A percentile compares a stretch with the other conserved stretches of the same genome.
Evolutionary conservation across 1,284 basidiomycete species (phyloP).

Genomic region (Moesziomyces globuligerus): DNA sequence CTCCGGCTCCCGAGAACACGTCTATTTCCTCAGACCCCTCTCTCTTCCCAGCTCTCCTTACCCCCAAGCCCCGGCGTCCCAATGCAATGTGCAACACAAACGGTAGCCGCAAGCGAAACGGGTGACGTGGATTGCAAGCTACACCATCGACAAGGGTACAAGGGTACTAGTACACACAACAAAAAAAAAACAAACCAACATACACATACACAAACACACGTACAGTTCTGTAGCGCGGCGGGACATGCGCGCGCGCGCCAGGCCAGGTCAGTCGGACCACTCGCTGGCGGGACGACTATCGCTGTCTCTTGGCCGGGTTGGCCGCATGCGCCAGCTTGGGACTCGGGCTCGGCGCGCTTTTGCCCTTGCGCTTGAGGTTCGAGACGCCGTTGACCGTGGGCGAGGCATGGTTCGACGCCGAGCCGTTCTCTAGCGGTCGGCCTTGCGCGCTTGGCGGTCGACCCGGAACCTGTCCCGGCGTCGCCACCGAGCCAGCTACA

Average conservation of each 20-base stretch:
- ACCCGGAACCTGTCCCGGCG: conserved; percentile 24
- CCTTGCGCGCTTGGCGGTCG: conserved; percentile 39
- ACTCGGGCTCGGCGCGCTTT: conserved; percentile 43
- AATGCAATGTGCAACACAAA: no score
- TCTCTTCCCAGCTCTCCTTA: no score
- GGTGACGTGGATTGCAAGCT: conserved; percentile 1
- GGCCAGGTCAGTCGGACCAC: no score
- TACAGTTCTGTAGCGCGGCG: no score
- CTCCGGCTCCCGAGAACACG: no score
- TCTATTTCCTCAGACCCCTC: no score
- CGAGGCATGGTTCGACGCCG: conserved; percentile 30
- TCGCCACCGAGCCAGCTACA: no score
- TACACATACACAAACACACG: no score
- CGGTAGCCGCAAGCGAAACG: no score
- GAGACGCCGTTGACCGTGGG: conserved; percentile 32
- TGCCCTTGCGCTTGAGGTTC: conserved; percentile 37
- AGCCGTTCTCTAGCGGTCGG: conserved; percentile 19
- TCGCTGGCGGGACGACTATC: no score
- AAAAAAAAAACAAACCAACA: neutral
- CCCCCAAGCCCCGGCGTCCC: no score
- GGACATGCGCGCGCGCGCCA: no score
- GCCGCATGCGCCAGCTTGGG: conserved; percentile 31
- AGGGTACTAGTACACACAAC: conserved; percentile 5
- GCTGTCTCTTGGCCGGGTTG: conserved; percentile 41
- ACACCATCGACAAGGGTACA: neutral